phyloP scores from a whole-genome alignment of 164 flowering plant species.

The Sedum album region DNA sequence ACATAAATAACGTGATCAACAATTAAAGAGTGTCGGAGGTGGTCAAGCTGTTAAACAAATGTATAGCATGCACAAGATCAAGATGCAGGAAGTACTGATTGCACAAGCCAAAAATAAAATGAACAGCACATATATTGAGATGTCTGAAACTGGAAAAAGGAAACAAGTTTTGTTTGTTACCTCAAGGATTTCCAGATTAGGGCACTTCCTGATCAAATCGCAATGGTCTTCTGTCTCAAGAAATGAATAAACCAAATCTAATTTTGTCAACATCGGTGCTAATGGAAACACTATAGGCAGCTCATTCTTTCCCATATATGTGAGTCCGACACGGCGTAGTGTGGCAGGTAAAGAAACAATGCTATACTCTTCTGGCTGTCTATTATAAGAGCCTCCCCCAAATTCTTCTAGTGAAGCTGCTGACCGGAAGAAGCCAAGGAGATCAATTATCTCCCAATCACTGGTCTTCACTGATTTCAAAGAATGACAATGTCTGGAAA shows the following conservation, averaged over 20 bases:
- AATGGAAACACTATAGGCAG: conserved; percentile 65
- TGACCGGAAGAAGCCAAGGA: conserved; percentile 52
- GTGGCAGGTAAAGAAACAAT: conserved; percentile 43
- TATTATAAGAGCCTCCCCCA: conserved; percentile 69
- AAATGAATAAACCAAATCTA: conserved; percentile 80
- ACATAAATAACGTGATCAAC: neutral
- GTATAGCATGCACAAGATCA: neutral
- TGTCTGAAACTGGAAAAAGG: neutral
- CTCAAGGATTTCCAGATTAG: conserved; percentile 92
- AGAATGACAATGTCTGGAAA: conserved; percentile 66
- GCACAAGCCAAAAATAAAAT: neutral
- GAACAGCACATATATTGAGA: neutral
- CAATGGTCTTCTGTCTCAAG: conserved; percentile 84
- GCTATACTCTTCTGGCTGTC: conserved; percentile 39
- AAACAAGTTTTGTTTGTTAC: conserved; percentile 28
- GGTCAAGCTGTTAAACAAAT: neutral
- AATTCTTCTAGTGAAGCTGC: conserved; percentile 71
- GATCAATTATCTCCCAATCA: conserved; percentile 56
- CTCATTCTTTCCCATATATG: conserved; percentile 52
- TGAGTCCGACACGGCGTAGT: conserved; percentile 56
- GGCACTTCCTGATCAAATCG: conserved; percentile 63
- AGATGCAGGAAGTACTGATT: neutral
- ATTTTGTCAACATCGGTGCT: conserved; percentile 50
- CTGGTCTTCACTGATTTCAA: conserved; percentile 63
- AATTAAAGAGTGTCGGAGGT: neutral